Base-by-base conservation (phyloP, 352 stramenopile species). In the Phytophthora citrophthora region DNA sequence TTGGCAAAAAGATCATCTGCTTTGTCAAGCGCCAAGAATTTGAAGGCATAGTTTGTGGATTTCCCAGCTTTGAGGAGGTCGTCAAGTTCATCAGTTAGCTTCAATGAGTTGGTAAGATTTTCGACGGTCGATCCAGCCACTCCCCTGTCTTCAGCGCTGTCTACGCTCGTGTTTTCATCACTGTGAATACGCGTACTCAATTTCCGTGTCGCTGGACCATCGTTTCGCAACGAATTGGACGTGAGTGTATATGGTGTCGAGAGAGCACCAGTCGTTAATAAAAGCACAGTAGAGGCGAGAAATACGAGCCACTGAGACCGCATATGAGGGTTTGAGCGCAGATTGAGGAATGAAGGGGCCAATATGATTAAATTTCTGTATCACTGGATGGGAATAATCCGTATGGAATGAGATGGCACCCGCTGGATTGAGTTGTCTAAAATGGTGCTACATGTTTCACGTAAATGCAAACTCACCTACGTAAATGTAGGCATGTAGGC, bases 21-120 rank as follows among this genome's bases (percentile, higher is more conserved):
- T 5, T 58, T 50, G 36, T 56, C 46, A 23, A 64, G 46, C 1
- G 24, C 15, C 8, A 64, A 20, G 1, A 57, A 11, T n/a, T 56
- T 56, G 18, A 49, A 34, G 5, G 39, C 39, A 11, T 16, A 8
- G 10, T 24, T 12, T 45, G 39, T 5, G 16, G 39, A 45, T 20
- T 44, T 18, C 5, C 59, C 59, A 18, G 54, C 54, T 24, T 61
- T 26, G 18, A 55, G 12, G 41, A 23, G 50, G 0, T 41, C 43
- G 2, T 54, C 31, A 16, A 67, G 31, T 13, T 67, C 27, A 27
- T 34, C 34, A 2, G 53, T 44, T 12, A 34, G 43, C 43, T 58
- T 67, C 4, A 59, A n/a, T 8, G 48, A 47, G 16, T 53, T 53
- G 1, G 23, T 16, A 15, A 59, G 3, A 29, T 20, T 40, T 18